Percentiles rank a stretch among this genome's conserved stretches.
Conservation (phyloP, 495 filamentous ascomycete genomes). For the Penicillium cataractarum region DNA sequence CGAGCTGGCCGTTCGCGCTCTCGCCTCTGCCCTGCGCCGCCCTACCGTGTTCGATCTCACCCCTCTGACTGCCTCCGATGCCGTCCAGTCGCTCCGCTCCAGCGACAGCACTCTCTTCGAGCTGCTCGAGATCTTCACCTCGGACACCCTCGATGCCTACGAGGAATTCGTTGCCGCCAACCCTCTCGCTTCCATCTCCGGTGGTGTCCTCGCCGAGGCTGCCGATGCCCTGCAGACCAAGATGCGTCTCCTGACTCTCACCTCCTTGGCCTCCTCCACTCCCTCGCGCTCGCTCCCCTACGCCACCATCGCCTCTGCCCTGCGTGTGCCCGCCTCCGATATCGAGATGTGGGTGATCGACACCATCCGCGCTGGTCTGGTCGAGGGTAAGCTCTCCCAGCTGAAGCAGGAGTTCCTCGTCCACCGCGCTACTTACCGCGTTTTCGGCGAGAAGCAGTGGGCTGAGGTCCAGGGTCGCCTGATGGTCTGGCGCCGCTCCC, state of each 20-base stretch:
- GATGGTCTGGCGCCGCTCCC: conserved; percentile 83
- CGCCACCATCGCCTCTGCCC: conserved; percentile 73
- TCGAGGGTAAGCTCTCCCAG: conserved; percentile 94
- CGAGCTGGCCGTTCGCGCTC: conserved; percentile 78
- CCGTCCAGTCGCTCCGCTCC: conserved; percentile 81
- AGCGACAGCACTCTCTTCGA: conserved; percentile 83
- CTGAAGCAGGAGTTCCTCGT: conserved; percentile 89
- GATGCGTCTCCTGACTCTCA: conserved; percentile 92
- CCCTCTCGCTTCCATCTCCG: conserved; percentile 47
- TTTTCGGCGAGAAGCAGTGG: conserved; percentile 98
- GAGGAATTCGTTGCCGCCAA: conserved; percentile 74
- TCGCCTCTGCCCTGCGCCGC: conserved; percentile 78
- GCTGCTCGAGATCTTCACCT: conserved; percentile 91
- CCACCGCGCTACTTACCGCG: conserved; percentile 90
- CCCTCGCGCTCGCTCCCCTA: conserved; percentile 85
- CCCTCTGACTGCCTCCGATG: conserved; percentile 82
- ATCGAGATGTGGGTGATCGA: conserved; percentile 99
- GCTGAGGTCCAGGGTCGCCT: conserved; percentile 84
- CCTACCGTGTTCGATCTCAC: conserved; percentile 89
- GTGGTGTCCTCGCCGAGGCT: conserved; percentile 57
- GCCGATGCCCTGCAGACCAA: conserved; percentile 84
- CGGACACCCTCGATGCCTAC: conserved; percentile 91
- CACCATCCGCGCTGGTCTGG: conserved; percentile 89
- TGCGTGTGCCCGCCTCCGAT: conserved; percentile 78
- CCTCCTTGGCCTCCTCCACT: conserved; percentile 81